Percentiles rank a stretch among this genome's conserved stretches.
Evolutionary conservation across 1,139 yeast species (phyloP).

Genomic region (Blastobotrys persicus): DNA sequence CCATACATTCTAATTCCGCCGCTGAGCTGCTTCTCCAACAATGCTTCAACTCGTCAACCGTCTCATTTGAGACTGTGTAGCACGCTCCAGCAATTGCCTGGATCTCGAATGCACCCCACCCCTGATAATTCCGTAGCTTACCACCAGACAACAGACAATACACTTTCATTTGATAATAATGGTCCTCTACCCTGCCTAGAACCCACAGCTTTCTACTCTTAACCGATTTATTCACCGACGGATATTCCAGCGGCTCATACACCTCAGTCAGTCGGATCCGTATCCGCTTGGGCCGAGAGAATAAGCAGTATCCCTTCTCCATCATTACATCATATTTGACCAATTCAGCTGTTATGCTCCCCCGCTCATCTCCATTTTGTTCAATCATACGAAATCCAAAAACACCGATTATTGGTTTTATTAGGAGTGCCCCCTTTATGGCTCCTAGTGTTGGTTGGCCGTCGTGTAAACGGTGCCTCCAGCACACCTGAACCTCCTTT

Average conservation of each 20-base stretch:
- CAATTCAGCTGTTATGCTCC: not conserved
- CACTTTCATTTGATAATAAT: not conserved
- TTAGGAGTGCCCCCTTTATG: too few species aligned
- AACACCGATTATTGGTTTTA: too few species aligned
- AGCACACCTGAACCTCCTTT: too few species aligned
- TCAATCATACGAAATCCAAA: too few species aligned
- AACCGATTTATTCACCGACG: not conserved
- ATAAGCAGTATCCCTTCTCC: conserved; percentile 3
- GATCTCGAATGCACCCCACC: not conserved
- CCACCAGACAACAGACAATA: conserved; percentile 1
- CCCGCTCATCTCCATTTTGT: not conserved
- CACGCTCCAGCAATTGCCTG: conserved; percentile 1
- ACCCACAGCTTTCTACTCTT: conserved; percentile 1
- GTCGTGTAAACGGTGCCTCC: too few species aligned
- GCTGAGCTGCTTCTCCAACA: conserved; percentile 3
- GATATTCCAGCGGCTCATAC: not conserved
- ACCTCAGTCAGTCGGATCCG: conserved; percentile 2
- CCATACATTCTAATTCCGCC: not conserved
- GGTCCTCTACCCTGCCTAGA: not conserved
- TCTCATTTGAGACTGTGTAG: not conserved
- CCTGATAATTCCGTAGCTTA: not conserved
- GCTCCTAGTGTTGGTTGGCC: too few species aligned
- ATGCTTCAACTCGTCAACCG: conserved; percentile 3
- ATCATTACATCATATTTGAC: not conserved
- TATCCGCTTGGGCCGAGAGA: not conserved